Evolutionary conservation across 805 yeast genomes (phyloP), one percentile per base, ranked within the genome.

Genomic region (Maudiozyma turicensis): DNA sequence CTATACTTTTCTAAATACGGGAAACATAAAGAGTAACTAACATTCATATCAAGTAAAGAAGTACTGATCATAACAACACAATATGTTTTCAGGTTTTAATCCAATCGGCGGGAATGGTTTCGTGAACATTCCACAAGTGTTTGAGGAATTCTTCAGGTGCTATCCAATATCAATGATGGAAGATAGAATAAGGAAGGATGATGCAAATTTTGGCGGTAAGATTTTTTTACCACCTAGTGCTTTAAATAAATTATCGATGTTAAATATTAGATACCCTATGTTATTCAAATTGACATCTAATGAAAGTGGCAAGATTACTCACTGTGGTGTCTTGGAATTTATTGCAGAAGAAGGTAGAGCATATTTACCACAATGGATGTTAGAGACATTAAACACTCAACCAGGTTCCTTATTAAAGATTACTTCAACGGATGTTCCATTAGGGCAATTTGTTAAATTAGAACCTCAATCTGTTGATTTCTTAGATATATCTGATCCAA

Each of bases 321-420:
- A 89, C 64, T 85, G 90, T 44, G 99, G 99, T 61, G 99, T 93
- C 31, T 71, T 93, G 52, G 99, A 93, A 69, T 93, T 93, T 65
- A 84, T 86, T 14, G 96, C 99, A 0, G 98, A 93, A 62, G 99
- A 93, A 71, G 99, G 99, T 14, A 75, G 99, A 49, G 93, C 80
- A 2, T 93, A 93, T 64, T 60, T 93, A 35, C 99, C 99, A 0
- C 88, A 86, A 57, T 93, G 99, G 99, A 90, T 93, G 90, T 78
- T 93, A 85, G 75, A 70, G 43, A 85, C 95, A 0, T 68, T 93
- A 38, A 72, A 73, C 34, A 69, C 86, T 7, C 76, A 76, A 45
- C 86, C 96, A 0, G 98, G 98, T 0, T 76, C 86, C n/a, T 70
- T 93, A 51, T 71, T 93, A 14, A 82, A 83, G 53, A 76, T 95